These are phyloP conservation scores for Ricinus communis DNA, from an alignment of 345 rosid genomes.

Conservation along the genomic window DNA sequence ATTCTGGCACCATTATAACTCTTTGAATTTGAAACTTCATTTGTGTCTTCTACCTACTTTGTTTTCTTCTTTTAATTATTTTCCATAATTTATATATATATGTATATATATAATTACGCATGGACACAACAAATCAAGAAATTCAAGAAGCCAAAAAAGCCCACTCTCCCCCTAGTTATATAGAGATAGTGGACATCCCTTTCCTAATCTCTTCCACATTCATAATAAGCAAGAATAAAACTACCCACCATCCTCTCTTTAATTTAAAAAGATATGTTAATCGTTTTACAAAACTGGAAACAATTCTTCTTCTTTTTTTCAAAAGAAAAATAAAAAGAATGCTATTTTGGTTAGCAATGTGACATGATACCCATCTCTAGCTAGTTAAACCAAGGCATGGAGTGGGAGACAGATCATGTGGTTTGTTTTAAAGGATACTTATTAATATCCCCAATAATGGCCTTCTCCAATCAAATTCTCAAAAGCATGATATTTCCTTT, in stretches of 20 bases:
- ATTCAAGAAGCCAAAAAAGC: constrained; percentile 13
- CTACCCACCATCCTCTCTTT: constrained; percentile 26
- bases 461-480: constrained; percentile 18
- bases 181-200: constrained; percentile 53
- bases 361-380: constrained; percentile 71
- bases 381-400: constrained; percentile 63
- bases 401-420: constrained; percentile 89
- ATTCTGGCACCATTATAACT: constrained; percentile 56
- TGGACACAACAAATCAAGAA: constrained; percentile 14
- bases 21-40: constrained; percentile 35
- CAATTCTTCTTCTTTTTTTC: too few species aligned
- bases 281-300: not conserved
- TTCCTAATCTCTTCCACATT: constrained; percentile 21
- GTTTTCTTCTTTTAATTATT: constrained; percentile 4
- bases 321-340: constrained; percentile 3
- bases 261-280: not conserved
- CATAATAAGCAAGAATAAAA: not conserved
- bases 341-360: constrained; percentile 55
- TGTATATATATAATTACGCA: not conserved
- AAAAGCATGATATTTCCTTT: not conserved
- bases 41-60: constrained; percentile 44
- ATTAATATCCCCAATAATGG: constrained; percentile 32
- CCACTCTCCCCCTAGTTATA: not conserved
- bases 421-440: constrained; percentile 45
- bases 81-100: not conserved